Evolutionary conservation across 495 filamentous ascomycete species (phyloP).

Genomic region (Aspergillus cavernicola): DNA sequence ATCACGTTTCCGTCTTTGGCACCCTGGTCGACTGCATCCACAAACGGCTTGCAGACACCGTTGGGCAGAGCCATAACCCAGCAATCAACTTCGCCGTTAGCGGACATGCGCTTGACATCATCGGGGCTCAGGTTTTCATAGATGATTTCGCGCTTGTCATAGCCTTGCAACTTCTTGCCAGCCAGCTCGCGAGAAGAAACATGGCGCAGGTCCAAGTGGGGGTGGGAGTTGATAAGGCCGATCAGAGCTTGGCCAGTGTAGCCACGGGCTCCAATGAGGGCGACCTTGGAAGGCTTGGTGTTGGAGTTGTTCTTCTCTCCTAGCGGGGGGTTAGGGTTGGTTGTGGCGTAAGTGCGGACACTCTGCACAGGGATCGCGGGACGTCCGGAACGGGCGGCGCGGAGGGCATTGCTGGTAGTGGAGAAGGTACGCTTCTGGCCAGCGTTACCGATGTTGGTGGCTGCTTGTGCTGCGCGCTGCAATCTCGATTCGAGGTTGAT

Average conservation of each 20-base stretch:
- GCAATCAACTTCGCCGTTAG: slow-evolving; percentile 89
- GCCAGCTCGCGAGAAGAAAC: slow-evolving; percentile 93
- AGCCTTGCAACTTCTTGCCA: slow-evolving; percentile 86
- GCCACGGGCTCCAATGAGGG: slow-evolving; percentile 90
- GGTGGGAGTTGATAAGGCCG: slow-evolving; percentile 81
- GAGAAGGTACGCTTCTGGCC: slow-evolving; percentile 68
- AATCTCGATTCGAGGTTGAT: slow-evolving; percentile 84
- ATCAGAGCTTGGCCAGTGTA: slow-evolving; percentile 96
- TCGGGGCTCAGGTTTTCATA: slow-evolving; percentile 91
- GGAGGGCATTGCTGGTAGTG: slow-evolving; percentile 47
- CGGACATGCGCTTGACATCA: slow-evolving; percentile 86
- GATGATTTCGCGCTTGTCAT: slow-evolving; percentile 86
- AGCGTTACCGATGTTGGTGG: slow-evolving; percentile 50
- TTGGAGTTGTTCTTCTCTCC: slow-evolving; percentile 89
- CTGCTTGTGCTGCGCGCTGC: slow-evolving; percentile 68
- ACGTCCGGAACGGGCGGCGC: slow-evolving; percentile 29
- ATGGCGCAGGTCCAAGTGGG: slow-evolving; percentile 89
- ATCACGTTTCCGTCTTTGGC: slow-evolving; percentile 73
- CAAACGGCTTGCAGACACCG: slow-evolving; percentile 93
- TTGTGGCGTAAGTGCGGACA: slow-evolving; percentile 58
- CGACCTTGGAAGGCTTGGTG: slow-evolving; percentile 73
- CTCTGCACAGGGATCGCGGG: slow-evolving; percentile 27
- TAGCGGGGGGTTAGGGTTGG: slow-evolving; percentile 97
- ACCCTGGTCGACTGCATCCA: slow-evolving; percentile 81
- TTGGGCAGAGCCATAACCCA: slow-evolving; percentile 99